These are phyloP conservation scores for Vitis hybrid DNA, from an alignment of 177 flowering plant genomes.

Conservation along the genomic window DNA sequence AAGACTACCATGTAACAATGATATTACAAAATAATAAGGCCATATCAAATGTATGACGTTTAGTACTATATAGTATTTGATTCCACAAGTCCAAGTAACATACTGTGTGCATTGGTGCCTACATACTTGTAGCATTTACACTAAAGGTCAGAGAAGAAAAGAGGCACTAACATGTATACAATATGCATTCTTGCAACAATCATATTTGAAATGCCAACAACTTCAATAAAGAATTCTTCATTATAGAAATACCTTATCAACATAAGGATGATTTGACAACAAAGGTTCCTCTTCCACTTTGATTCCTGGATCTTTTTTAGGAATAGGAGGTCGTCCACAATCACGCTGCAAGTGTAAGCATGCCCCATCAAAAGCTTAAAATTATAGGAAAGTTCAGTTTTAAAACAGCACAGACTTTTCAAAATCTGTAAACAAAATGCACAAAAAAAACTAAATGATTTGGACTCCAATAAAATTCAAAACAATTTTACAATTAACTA, in stretches of 20 bases:
- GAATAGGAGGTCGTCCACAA: conserved; percentile 86
- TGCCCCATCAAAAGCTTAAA: conserved; percentile 4
- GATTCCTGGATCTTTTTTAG: conserved; percentile 63
- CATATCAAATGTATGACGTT: no score
- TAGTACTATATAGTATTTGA: no score
- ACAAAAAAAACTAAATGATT: neutral
- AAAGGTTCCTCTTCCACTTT: conserved; percentile 83
- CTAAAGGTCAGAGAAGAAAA: no score
- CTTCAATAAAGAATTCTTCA: neutral
- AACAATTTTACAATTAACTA: neutral
- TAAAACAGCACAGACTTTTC: neutral
- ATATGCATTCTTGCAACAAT: no score
- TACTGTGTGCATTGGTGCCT: no score
- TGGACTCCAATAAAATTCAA: neutral
- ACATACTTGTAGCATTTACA: no score
- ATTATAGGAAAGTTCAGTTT: no score
- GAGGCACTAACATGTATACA: no score
- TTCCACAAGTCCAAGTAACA: no score
- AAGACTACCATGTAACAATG: no score
- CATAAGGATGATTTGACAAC: conserved; percentile 88
- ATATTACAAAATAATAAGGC: no score
- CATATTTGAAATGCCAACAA: no score
- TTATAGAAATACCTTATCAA: conserved; percentile 63
- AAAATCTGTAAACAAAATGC: neutral
- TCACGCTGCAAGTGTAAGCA: conserved; percentile 67